These are phyloP conservation scores for Candida albicans DNA, from an alignment of 1,139 yeast species.

Conservation along the genomic window DNA sequence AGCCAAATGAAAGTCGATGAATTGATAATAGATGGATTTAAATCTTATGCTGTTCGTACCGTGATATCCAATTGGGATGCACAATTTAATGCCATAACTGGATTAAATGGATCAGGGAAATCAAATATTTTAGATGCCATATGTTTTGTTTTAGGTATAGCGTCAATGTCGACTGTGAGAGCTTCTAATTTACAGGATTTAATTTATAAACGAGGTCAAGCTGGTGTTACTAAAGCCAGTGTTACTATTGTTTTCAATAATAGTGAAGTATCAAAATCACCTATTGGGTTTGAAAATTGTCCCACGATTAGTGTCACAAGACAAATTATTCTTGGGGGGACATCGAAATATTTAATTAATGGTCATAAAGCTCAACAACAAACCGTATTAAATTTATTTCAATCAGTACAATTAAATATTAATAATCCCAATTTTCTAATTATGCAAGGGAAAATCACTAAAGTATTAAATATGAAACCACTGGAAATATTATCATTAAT, in stretches of 20 bases:
- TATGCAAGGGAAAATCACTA: conserved; percentile 98
- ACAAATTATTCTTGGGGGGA: conserved; percentile 88
- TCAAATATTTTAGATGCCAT: conserved; percentile 95
- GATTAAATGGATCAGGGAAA: conserved; percentile 96
- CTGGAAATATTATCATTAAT: conserved; percentile 83
- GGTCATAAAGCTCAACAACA: conserved; percentile 97
- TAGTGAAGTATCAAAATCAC: conserved; percentile 69
- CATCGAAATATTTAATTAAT: conserved; percentile 87
- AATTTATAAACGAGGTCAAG: conserved; percentile 95
- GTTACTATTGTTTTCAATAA: conserved; percentile 96
- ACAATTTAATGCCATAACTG: conserved; percentile 96
- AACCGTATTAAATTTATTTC: conserved; percentile 86
- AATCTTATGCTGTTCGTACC: conserved; percentile 95
- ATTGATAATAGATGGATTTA: conserved; percentile 94
- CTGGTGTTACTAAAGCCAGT: conserved; percentile 96
- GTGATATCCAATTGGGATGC: conserved; percentile 95
- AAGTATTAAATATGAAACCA: conserved; percentile 95
- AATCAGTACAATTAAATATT: conserved; percentile 91
- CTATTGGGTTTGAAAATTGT: conserved; percentile 83
- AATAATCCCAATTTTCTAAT: conserved; percentile 95
- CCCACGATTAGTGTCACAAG: conserved; percentile 88
- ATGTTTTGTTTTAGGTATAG: conserved; percentile 96
- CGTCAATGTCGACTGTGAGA: conserved; percentile 90
- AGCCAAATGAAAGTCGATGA: conserved; percentile 87
- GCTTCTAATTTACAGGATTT: conserved; percentile 92